Percentiles rank a stretch among this genome's conserved stretches.
Conservation (phyloP, 2,329 filamentous ascomycete species). For the Sporothrix protearum region DNA sequence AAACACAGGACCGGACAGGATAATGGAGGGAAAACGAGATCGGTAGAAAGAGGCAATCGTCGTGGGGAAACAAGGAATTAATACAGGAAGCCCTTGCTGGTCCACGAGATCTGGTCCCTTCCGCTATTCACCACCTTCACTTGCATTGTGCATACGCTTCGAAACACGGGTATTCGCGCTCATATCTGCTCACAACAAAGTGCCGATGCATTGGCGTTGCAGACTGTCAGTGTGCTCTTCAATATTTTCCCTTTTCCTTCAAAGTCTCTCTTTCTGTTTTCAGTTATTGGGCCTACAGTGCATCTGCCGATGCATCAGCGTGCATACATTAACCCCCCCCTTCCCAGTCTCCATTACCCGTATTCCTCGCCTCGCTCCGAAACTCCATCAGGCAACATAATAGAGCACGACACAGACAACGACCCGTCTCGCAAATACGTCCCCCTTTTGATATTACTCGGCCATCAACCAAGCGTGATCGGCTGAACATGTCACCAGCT, state of each 20-base stretch:
- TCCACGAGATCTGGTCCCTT: neutral
- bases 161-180: neutral
- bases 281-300: neutral
- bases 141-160: neutral
- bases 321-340: neutral
- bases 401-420: neutral
- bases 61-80: neutral
- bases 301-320: neutral
- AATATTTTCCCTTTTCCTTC: too few relatives aligned
- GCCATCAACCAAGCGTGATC: neutral
- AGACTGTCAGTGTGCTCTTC: neutral
- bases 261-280: too few relatives aligned
- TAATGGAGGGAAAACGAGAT: neutral
- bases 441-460: neutral
- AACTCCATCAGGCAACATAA: neutral
- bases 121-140: neutral
- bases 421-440: neutral
- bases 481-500: neutral
- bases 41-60: neutral
- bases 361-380: too few relatives aligned
- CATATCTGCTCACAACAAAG: slow-evolving; percentile 6
- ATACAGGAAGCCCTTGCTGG: neutral
- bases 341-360: neutral
- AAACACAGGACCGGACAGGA: neutral
- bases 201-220: neutral